Evolutionary conservation across 495 filamentous ascomycete species (phyloP), one percentile per base, ranked within the genome.

Genomic region (Letharia columbiana): DNA sequence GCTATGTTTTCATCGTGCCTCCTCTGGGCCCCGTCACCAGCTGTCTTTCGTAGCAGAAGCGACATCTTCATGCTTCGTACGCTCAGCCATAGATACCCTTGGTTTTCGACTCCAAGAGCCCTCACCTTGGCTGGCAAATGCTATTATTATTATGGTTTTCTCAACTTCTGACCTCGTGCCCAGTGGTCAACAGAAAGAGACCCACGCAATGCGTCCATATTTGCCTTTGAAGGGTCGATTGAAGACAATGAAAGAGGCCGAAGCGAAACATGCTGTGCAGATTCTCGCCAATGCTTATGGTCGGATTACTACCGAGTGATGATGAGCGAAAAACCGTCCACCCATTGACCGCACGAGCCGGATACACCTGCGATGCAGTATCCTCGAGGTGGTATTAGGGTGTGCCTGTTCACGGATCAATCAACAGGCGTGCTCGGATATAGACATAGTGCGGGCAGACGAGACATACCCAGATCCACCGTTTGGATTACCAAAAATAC

Each of bases 301-400:
- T 28, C 50, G 18, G 37, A 40, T 47, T 35, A 11, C 80, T 81
- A 86, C 78, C 82, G 86, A 47, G 87, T 86, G 70, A 96, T 89
- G 71, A 98, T 87, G 62, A 97, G 80, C 33, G 88, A 88, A 73
- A 98, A 92, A 1, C 91, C 90, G 76, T 97, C 92, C 40, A 98
- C 73, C 90, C 91, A 97, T 65, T 83, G 72, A 18, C 81, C 91
- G 70, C 85, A 91, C 66, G 89, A 90, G 50, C 94, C 94, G 17
- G 89, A 88, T 67, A 97, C 78, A 50, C 94, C 94, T 69, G 87
- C 91, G 74, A 98, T 87, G 72, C 84, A 90, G 75, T 91, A 96
- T 54, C 93, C 93, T 67, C 90, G 83, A 35, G 94, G 94, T 39
- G 93, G 91, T 59, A 97, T 89, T 49, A 98, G 80, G 11, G 89